Evolutionary conservation across 345 rosid genomes (phyloP).

Genomic region (Xanthoceras sorbifolium): DNA sequence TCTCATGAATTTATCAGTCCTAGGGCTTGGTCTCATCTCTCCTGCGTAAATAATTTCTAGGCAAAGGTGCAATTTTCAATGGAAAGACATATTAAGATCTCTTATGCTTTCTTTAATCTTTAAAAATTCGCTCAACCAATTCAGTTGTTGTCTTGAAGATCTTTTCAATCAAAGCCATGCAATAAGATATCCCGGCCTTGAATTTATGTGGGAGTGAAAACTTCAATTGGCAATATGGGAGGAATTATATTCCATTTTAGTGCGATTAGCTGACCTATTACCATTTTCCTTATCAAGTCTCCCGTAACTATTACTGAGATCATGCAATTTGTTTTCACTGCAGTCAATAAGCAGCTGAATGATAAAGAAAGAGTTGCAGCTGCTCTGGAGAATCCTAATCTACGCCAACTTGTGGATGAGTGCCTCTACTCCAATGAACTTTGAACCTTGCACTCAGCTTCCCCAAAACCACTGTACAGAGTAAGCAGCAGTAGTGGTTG

Average conservation of each 20-base stretch:
- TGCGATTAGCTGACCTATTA: neutral
- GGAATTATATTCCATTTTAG: neutral
- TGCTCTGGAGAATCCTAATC: conserved; percentile 88
- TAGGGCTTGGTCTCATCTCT: neutral
- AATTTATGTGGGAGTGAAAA: neutral
- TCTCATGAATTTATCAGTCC: neutral
- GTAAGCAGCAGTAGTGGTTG: conserved; percentile 16
- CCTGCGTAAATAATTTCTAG: neutral
- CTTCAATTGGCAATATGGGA: neutral
- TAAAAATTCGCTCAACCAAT: neutral
- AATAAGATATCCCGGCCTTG: neutral
- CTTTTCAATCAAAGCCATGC: neutral
- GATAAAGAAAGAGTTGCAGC: conserved; percentile 93
- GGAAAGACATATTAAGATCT: neutral
- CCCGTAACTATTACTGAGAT: conserved; percentile 9
- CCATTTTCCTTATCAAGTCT: neutral
- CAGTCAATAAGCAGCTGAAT: conserved; percentile 89
- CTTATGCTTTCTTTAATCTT: neutral
- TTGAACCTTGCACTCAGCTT: conserved; percentile 28
- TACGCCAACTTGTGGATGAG: conserved; percentile 91
- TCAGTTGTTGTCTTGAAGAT: neutral
- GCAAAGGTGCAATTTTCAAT: neutral
- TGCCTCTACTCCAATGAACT: conserved; percentile 83
- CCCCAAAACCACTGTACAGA: conserved; percentile 37
- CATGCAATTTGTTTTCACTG: conserved; percentile 17